These are phyloP conservation scores for Verticillium albo-atrum DNA, from an alignment of 2,329 filamentous ascomycete genomes.

Conservation along the genomic window DNA sequence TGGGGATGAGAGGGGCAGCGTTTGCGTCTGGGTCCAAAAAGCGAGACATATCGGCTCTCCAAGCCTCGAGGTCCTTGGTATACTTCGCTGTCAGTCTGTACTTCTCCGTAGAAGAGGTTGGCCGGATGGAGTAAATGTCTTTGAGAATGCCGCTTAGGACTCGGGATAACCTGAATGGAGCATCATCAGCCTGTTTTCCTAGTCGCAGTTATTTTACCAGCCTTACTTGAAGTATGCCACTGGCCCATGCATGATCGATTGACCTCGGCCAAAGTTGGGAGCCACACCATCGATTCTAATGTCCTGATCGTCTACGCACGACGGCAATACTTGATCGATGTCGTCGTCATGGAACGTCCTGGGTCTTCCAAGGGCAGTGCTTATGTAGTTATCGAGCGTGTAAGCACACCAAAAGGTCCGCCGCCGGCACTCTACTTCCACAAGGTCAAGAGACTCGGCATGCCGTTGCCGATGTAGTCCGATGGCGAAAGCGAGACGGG, in stretches of 20 bases:
- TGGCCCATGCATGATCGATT: slow-evolving; percentile 22
- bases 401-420: slow-evolving; percentile 61
- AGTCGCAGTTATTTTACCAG: rapidly evolving
- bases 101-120: slow-evolving; percentile 18
- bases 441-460: slow-evolving; percentile 22
- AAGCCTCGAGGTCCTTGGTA: slow-evolving; percentile 24
- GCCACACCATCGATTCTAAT: too few species aligned
- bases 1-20: slow-evolving; percentile 25
- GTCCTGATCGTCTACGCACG: slow-evolving; percentile 42
- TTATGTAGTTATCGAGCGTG: slow-evolving; percentile 59
- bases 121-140: slow-evolving; percentile 27
- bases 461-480: slow-evolving; percentile 30
- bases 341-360: slow-evolving; percentile 59
- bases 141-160: slow-evolving; percentile 28
- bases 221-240: slow-evolving; percentile 27
- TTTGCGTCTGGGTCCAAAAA: slow-evolving; percentile 34
- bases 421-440: slow-evolving; percentile 26
- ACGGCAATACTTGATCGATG: slow-evolving; percentile 56
- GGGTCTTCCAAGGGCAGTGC: slow-evolving; percentile 56
- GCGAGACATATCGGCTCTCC: slow-evolving; percentile 27
- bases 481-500: slow-evolving; percentile 29
- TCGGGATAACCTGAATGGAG: slow-evolving; percentile 19
- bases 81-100: slow-evolving; percentile 19
- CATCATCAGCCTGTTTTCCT: neutral
- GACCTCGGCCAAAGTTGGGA: neutral